phyloP scores from a whole-genome alignment of 495 filamentous ascomycete species.

The Neurospora sp. region DNA sequence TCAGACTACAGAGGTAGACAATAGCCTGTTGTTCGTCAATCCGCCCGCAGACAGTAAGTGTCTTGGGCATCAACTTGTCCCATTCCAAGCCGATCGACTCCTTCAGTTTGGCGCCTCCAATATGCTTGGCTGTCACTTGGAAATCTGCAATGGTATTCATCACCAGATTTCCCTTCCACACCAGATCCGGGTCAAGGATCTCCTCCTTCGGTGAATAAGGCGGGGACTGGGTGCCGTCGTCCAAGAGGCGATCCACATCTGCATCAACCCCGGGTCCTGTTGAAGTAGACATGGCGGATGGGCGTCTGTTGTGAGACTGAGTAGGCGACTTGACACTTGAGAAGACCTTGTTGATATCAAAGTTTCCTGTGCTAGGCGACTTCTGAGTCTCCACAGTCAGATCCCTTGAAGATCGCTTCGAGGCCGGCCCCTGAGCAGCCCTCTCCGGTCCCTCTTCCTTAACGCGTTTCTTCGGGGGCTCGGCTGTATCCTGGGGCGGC shows the following conservation, averaged over 20 bases:
- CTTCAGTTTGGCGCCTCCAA: constrained; percentile 68
- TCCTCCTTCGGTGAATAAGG: constrained; percentile 65
- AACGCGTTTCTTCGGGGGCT: constrained; percentile 4
- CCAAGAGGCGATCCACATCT: constrained; percentile 84
- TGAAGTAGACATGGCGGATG: constrained; percentile 34
- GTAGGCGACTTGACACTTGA: constrained; percentile 54
- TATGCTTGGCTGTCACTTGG: constrained; percentile 63
- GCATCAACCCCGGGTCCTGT: constrained; percentile 56
- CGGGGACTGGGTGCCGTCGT: constrained; percentile 73
- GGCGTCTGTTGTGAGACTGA: constrained; percentile 21
- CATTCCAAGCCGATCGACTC: constrained; percentile 50
- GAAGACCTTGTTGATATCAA: constrained; percentile 65
- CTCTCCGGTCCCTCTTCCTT: constrained; percentile 19
- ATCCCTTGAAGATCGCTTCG: constrained; percentile 13
- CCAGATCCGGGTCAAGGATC: constrained; percentile 54
- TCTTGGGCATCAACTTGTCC: constrained; percentile 55
- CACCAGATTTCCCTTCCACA: constrained; percentile 71
- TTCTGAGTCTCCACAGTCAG: constrained; percentile 42
- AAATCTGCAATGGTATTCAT: constrained; percentile 74
- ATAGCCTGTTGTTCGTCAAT: constrained; percentile 72
- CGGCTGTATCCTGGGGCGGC: constrained; percentile 17
- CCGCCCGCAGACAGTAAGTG: constrained; percentile 68
- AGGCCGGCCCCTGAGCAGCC: constrained; percentile 1
- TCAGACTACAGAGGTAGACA: constrained; percentile 76
- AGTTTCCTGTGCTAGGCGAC: constrained; percentile 40